Percentiles rank a stretch among this genome's conserved stretches.
Conservation (phyloP, 2,329 filamentous ascomycete genomes). For the Cladosporium sp. region DNA sequence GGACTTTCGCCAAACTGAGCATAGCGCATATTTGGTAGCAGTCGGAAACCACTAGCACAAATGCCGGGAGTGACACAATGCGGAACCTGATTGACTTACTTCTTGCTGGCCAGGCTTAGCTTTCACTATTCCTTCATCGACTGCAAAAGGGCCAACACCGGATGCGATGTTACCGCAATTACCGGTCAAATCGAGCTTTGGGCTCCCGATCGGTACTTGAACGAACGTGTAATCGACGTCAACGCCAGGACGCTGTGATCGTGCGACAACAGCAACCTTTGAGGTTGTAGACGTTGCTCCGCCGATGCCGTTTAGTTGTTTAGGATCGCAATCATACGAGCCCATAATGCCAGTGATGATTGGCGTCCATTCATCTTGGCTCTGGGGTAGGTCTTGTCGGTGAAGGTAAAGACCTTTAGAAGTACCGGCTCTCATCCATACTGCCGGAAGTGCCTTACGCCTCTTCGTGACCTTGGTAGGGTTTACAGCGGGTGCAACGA, state of each 20-base stretch:
- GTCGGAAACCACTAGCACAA: too few species aligned
- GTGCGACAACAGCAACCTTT: slow-evolving; percentile 19
- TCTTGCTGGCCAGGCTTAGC: slow-evolving; percentile 14
- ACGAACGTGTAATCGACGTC: slow-evolving; percentile 23
- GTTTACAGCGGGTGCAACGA: slow-evolving; percentile 1
- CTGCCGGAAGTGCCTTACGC: slow-evolving; percentile 25
- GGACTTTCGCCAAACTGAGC: too few species aligned
- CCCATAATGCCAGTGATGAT: slow-evolving; percentile 31
- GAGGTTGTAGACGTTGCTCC: slow-evolving; percentile 22
- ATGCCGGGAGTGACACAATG: not conserved
- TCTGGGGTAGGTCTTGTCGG: slow-evolving; percentile 26
- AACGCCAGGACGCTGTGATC: slow-evolving; percentile 14
- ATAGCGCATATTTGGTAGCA: not conserved
- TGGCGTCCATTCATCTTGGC: slow-evolving; percentile 23
- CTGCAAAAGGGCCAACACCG: slow-evolving; percentile 21
- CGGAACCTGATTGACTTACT: not conserved
- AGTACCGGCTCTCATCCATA: slow-evolving; percentile 36
- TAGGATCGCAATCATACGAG: slow-evolving; percentile 22
- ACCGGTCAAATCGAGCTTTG: slow-evolving; percentile 19
- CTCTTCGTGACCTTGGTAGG: slow-evolving; percentile 2
- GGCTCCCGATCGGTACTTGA: slow-evolving; percentile 17
- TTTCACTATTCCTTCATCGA: slow-evolving; percentile 19
- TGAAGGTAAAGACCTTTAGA: slow-evolving; percentile 38
- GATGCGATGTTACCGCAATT: slow-evolving; percentile 23
- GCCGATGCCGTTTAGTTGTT: slow-evolving; percentile 21